A percentile compares a stretch with the other conserved stretches of the same genome.
phyloP scores from a whole-genome alignment of 2,329 filamentous ascomycete genomes.

The Diaporthe australafricana region DNA sequence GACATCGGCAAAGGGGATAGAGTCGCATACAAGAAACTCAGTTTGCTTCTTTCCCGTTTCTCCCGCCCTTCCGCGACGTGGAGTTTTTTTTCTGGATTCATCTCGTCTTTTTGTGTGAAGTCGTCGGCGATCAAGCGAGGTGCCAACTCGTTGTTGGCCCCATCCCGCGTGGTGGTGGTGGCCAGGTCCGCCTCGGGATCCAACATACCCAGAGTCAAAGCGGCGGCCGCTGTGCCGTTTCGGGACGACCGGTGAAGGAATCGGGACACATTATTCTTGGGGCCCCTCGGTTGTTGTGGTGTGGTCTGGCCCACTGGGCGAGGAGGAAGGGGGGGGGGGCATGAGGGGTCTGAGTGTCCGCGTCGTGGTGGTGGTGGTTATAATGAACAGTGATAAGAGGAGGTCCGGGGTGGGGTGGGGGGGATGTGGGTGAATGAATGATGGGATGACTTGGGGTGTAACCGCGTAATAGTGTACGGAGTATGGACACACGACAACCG shows the following conservation, averaged over 20 bases:
- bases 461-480: too few relatives aligned
- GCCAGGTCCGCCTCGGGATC: background rate
- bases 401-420: background rate
- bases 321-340: background rate
- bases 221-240: background rate
- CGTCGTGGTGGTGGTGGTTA: background rate
- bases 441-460: constrained; percentile 1
- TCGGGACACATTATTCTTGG: background rate
- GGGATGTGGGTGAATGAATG: background rate
- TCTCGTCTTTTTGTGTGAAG: background rate
- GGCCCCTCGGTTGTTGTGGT: background rate
- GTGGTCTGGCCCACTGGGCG: background rate
- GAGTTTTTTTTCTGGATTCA: background rate
- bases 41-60: constrained; percentile 6
- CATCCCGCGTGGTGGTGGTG: background rate
- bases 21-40: too few relatives aligned
- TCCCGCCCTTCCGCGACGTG: constrained; percentile 1
- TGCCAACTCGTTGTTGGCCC: background rate
- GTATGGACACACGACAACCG: too few relatives aligned
- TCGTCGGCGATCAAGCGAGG: background rate
- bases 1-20: background rate
- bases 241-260: background rate
- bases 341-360: background rate
- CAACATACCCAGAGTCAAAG: background rate
- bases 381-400: background rate